These are phyloP conservation scores for Byssothecium circinans DNA, from an alignment of 2,329 filamentous ascomycete species.

Conservation along the genomic window DNA sequence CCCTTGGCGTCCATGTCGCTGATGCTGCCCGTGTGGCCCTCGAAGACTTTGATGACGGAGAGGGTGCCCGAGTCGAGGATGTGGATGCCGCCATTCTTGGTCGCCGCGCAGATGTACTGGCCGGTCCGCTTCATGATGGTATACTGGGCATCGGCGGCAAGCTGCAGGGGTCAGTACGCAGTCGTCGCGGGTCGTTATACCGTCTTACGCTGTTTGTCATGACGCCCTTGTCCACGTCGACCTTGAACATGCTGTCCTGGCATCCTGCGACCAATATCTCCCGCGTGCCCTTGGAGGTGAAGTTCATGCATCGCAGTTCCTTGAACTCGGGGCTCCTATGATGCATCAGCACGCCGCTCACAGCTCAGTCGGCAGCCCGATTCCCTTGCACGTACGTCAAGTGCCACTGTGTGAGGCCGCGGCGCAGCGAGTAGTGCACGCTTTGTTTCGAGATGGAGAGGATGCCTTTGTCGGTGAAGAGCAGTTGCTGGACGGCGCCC, in stretches of 20 bases:
- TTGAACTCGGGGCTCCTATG: constrained; percentile 72
- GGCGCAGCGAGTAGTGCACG: constrained; percentile 83
- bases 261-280: constrained; percentile 86
- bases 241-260: constrained; percentile 81
- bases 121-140: constrained; percentile 86
- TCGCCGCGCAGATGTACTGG: constrained; percentile 90
- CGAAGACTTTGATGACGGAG: constrained; percentile 81
- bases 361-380: not conserved
- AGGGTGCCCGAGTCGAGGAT: constrained; percentile 81
- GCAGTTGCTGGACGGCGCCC: constrained; percentile 79
- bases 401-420: constrained; percentile 87
- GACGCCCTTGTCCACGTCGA: constrained; percentile 62
- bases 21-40: constrained; percentile 83
- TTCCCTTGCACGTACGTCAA: constrained; percentile 60
- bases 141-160: constrained; percentile 75
- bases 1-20: constrained; percentile 98
- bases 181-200: not conserved
- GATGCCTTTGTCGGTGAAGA: constrained; percentile 89
- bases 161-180: constrained; percentile 47
- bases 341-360: constrained; percentile 19
- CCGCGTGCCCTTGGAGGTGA: constrained; percentile 79
- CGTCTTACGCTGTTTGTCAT: constrained; percentile 45
- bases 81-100: constrained; percentile 77
- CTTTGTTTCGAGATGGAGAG: constrained; percentile 81
- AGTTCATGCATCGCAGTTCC: constrained; percentile 92